Evolutionary conservation across 2,329 filamentous ascomycete species (phyloP).

Genomic region (Fusarium sarcochroum): DNA sequence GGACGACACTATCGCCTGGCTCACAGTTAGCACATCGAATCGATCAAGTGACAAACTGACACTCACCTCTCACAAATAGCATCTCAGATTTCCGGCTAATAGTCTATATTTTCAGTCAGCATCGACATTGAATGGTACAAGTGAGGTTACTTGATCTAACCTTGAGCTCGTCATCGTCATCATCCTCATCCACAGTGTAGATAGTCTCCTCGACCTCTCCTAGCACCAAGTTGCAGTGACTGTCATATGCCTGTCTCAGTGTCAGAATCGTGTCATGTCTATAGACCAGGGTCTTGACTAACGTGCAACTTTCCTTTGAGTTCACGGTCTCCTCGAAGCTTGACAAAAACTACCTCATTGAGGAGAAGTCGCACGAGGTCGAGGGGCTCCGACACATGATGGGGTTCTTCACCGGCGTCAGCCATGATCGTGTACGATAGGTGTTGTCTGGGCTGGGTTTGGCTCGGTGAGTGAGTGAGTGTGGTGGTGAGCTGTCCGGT

Average conservation of each 20-base stretch:
- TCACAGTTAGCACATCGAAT: constrained; percentile 41
- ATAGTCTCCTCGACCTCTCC: constrained; percentile 98
- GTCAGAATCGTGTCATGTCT: constrained; percentile 15
- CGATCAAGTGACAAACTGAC: background rate
- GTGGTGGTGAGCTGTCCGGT: constrained; percentile 27
- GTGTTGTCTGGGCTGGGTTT: constrained; percentile 2
- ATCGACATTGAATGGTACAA: background rate
- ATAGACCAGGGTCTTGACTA: constrained; percentile 51
- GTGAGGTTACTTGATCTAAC: constrained; percentile 63
- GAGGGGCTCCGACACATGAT: constrained; percentile 88
- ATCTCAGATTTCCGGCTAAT: constrained; percentile 98
- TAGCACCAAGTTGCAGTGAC: constrained; percentile 96
- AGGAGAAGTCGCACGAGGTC: constrained; percentile 95
- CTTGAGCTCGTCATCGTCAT: constrained; percentile 84
- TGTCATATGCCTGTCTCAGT: constrained; percentile 88
- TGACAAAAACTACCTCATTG: constrained; percentile 97
- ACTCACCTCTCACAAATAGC: constrained; percentile 94
- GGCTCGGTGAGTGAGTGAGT: constrained; percentile 14
- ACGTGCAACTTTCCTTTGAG: constrained; percentile 96
- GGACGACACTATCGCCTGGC: constrained; percentile 78
- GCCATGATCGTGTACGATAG: constrained; percentile 73
- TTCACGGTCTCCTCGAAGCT: constrained; percentile 94
- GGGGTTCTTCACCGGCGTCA: constrained; percentile 81
- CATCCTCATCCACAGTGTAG: constrained; percentile 92
- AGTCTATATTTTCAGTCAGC: constrained; percentile 70